Base-by-base conservation (phyloP, 2,329 filamentous ascomycete species). In the Aspergillus tamarii region DNA sequence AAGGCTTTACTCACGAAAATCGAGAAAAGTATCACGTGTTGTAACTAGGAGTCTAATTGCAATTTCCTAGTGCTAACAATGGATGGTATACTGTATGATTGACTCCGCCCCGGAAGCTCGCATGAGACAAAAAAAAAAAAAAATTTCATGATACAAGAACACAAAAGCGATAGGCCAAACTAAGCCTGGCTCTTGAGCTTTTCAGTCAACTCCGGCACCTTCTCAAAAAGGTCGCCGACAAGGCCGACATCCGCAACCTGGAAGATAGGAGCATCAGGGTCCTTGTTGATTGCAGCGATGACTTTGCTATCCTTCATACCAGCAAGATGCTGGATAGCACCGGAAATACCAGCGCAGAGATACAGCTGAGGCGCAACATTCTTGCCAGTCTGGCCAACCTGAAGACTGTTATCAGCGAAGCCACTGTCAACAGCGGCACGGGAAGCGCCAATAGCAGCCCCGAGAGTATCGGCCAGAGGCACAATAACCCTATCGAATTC, bases 241-340 rank as follows among this genome's bases (percentile, higher is more conserved):
- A 99, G 83, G 14, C 95, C 95, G 60, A 98, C 93, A 80, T 99
- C 95, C 5, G 95, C 95, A 64, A 99, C 89, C 81, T 99, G 95
- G 85, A 99, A 99, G 72, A 99, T 99, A 34, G 95, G 95, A 62
- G 95, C 95, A 80, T 99, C 95, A 5, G 89, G 84, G 76, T 99
- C 95, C 84, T 99, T 99, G 85, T 99, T 99, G 76, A 99, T 98
- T 16, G 93, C 93, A 26, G 94, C 95, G 82, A 99, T 99, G 64
- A 99, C 95, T 84, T 99, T 99, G 84, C 93, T 97, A 77, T 99
- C 95, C 87, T 99, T 99, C 95, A 99, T 99, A 76, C 95, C 95
- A 36, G 95, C 95, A 81, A 99, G 81, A 84, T 99, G 95, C 82
- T 99, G 95, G 72, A 99, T 99, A 26, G 95, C 95, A 60, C 95